Evolutionary conservation across 805 yeast genomes (phyloP), one percentile per base, ranked within the genome.

Genomic region (Candida anglica): DNA sequence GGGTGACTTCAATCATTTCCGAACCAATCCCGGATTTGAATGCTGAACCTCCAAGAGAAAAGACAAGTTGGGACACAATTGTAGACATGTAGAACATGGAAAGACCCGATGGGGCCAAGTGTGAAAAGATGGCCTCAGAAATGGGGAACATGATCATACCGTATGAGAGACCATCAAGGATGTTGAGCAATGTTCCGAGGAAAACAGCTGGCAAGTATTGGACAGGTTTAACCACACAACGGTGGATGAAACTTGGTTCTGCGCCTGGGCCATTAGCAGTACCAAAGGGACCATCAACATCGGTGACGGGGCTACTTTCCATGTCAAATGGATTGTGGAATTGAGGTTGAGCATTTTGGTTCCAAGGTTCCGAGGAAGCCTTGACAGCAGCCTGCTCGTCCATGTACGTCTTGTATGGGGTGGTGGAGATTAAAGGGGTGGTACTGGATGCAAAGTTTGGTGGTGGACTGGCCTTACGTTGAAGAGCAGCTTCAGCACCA

Each of bases 1-100:
- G 98, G 2, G 96, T 95, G n/a, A 93, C 87, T 57, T 93, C 98
- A 44, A 93, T 93, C 98, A 93, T 93, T 61, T 93, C 98, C 3
- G 96, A 85, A 1, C 98, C 98, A 28, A 91, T 79, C n/a, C 95
- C 96, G 2, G 88, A 73, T 41, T 77, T 78, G 63, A 93, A 91
- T 6, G 86, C 84, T 11, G 96, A 86, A 1, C 94, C 94, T 11
- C 98, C 98, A 16, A 86, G 58, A 0, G 97, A 88, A 53, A 77
- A 89, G 5, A 87, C 85, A 42, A 88, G 61, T 56, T 93, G 98
- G 0, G 95, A 84, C 1, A 91, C 74, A n/a, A 93, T 73, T 20
- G 96, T 85, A 4, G 95, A 85, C 26, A 91, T 76, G 58, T 93
- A 93, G 58, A 93, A 93, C 93, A 93, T 85, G 2, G 97, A 84